Evolutionary conservation across 768 basidiomycete genomes (phyloP), one percentile per base, ranked within the genome.

Genomic region (Suillus luteus): DNA sequence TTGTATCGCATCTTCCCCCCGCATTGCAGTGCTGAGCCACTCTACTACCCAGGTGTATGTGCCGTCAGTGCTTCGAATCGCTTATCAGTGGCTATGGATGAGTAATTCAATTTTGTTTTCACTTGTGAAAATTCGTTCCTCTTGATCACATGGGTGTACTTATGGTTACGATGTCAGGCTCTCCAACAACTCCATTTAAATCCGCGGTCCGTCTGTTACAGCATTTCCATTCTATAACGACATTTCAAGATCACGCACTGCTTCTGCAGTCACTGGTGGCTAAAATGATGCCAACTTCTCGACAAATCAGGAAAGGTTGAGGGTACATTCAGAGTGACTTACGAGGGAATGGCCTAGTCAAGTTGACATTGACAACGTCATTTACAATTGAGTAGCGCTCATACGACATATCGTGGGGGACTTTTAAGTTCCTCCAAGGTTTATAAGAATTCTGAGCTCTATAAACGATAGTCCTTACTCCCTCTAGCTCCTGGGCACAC

Each of bases 151-250:
- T 33, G 31, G 17, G 31, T 17, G 24, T 24, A 27, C 11, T 22
- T 22, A 22, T 6, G 46, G n/a, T 22, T 4, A 48, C 12, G 12
- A 22, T 22, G 44, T 11, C 48, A 49, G 12, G 48, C 44, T 49
- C 27, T 24, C 38, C n/a, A 27, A 57, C 38, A 22, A 51, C 49
- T 37, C 40, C 27, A 35, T 38, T 48, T 62, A 40, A 61, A 48
- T 10, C 22, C 31, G n/a, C 60, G 3, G 22, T 27, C 22, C 2
- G 5, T 48, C 59, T 44, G 43, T n/a, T 33, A 44, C 19, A 33
- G 41, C 38, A 48, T 46, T 46, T 15, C n/a, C n/a, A 57, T 55
- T 12, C 54, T 33, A 55, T 33, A 12, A 31, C 1, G 14, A 38
- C 38, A 22, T 58, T 11, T 1, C 15, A 24, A 58, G 41, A 58